phyloP scores from a whole-genome alignment of 164 flowering plant species.

The Paratinospora sagittata region DNA sequence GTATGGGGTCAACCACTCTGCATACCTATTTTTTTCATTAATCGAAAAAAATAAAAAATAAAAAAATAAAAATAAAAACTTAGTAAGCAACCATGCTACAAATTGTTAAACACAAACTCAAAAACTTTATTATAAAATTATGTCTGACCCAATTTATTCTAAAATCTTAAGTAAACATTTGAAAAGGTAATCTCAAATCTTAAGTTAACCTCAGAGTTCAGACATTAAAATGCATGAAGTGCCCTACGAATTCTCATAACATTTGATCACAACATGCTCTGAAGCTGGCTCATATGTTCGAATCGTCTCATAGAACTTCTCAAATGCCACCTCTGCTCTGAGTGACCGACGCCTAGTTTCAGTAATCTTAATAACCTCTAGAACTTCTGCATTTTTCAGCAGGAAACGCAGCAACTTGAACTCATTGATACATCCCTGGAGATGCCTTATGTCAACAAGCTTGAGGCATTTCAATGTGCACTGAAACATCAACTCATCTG shows the following conservation, averaged over 20 bases:
- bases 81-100: no score
- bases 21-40: no score
- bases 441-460: conserved; percentile 1
- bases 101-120: no score
- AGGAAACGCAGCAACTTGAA: not conserved
- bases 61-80: no score
- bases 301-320: not conserved
- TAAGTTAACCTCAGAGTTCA: no score
- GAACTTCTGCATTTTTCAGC: conserved; percentile 6
- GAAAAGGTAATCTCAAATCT: not conserved
- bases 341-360: no score
- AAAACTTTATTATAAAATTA: not conserved
- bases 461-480: not conserved
- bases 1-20: no score
- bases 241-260: not conserved
- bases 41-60: no score
- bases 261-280: not conserved
- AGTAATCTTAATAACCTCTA: not conserved
- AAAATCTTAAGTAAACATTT: not conserved
- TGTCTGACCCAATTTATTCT: not conserved
- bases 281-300: not conserved
- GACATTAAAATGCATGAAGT: not conserved
- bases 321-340: not conserved
- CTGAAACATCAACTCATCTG: not conserved
- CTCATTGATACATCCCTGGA: conserved; percentile 7